phyloP scores from a whole-genome alignment of 1,139 yeast genomes.

The Geotrichum phurueaensis region DNA sequence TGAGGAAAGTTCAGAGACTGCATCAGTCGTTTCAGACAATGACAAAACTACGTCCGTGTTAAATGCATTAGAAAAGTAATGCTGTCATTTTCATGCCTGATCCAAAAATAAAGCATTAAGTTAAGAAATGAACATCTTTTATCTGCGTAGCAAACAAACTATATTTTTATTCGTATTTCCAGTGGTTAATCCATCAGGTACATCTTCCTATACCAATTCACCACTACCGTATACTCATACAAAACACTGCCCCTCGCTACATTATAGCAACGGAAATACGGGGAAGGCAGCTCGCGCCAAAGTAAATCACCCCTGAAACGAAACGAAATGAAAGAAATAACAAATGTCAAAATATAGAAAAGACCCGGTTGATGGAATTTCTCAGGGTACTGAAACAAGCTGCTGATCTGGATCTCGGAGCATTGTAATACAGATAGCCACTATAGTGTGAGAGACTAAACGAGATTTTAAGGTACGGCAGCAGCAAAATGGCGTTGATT shows the following conservation, averaged over 20 bases:
- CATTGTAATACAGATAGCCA: too few relatives aligned
- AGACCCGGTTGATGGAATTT: too few relatives aligned
- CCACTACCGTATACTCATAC: background rate
- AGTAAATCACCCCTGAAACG: background rate
- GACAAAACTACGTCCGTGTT: background rate
- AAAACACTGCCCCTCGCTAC: background rate
- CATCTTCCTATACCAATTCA: too few relatives aligned
- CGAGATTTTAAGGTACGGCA: background rate
- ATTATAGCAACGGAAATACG: background rate
- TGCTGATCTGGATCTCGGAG: too few relatives aligned
- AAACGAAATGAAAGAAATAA: background rate
- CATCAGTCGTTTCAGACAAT: background rate
- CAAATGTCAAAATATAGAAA: too few relatives aligned
- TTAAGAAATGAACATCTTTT: background rate
- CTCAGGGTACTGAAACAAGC: too few relatives aligned
- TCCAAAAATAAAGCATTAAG: background rate
- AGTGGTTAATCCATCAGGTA: too few relatives aligned
- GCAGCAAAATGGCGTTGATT: background rate
- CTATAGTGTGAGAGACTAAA: background rate
- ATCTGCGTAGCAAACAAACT: background rate
- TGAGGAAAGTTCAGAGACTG: background rate
- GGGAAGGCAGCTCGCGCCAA: background rate
- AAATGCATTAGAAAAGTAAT: background rate
- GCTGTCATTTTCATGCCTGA: background rate
- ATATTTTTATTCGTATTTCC: too few relatives aligned